These are phyloP conservation scores for Sarcomyxa edulis DNA, from an alignment of 768 basidiomycete genomes.

Conservation along the genomic window DNA sequence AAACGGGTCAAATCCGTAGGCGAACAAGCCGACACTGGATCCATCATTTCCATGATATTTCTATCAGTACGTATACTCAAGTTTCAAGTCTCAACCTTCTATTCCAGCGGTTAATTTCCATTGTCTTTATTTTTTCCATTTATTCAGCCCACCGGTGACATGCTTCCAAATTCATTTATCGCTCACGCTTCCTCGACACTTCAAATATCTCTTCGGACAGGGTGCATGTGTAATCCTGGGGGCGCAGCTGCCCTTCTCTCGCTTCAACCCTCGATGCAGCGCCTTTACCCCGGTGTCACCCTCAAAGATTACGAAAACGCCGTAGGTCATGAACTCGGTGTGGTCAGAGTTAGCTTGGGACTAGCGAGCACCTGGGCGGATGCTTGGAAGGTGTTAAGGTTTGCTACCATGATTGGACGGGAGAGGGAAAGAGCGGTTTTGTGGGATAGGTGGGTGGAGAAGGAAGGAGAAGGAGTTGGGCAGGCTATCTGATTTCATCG, in stretches of 20 bases:
- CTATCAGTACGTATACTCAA: constrained; percentile 52
- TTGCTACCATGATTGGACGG: constrained; percentile 40
- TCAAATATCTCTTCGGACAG: constrained; percentile 73
- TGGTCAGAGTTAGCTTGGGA: constrained; percentile 74
- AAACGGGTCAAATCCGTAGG: constrained; percentile 51
- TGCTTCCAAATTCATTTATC: constrained; percentile 69
- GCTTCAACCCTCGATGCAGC: constrained; percentile 58
- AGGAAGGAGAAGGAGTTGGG: constrained; percentile 18
- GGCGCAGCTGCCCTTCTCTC: constrained; percentile 71
- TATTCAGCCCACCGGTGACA: constrained; percentile 55
- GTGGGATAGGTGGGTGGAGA: constrained; percentile 35
- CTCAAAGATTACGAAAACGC: constrained; percentile 54
- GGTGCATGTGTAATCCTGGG: constrained; percentile 88
- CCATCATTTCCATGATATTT: constrained; percentile 58
- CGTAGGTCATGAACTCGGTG: constrained; percentile 67
- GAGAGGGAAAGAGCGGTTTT: constrained; percentile 27
- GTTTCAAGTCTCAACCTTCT: no score
- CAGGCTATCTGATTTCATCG: constrained; percentile 22
- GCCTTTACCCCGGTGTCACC: constrained; percentile 53
- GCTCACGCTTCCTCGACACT: constrained; percentile 60
- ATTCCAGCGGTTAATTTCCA: constrained; percentile 1
- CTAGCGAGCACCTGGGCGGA: constrained; percentile 77
- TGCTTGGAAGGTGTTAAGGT: constrained; percentile 51
- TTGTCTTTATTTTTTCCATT: constrained; percentile 7
- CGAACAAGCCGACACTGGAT: constrained; percentile 63